Evolutionary conservation across 1,139 yeast genomes (phyloP).

Genomic region (Saccharomyces hybrid): DNA sequence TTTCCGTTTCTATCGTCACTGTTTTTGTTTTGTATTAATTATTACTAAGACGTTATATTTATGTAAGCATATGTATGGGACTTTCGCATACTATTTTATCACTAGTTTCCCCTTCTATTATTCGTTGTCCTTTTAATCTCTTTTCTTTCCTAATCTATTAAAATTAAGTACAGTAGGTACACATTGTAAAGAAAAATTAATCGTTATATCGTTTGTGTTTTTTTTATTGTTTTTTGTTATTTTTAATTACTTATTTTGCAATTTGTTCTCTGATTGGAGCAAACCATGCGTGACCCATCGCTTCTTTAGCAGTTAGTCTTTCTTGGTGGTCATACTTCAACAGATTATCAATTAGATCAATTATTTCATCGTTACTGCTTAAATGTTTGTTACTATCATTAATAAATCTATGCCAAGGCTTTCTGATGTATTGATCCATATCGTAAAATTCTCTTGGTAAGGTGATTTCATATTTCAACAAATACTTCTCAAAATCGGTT

Average conservation of each 20-base stretch:
- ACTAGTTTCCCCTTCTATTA: not conserved
- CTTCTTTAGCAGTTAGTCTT: slow-evolving; percentile 89
- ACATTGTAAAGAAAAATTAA: not conserved
- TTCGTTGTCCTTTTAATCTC: not conserved
- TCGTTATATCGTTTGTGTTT: slow-evolving; percentile 12
- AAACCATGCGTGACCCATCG: slow-evolving; percentile 72
- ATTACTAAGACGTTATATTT: not conserved
- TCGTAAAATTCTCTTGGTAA: slow-evolving; percentile 80
- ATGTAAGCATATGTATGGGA: not conserved
- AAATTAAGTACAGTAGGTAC: slow-evolving; percentile 2
- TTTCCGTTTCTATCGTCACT: not conserved
- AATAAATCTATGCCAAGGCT: slow-evolving; percentile 82
- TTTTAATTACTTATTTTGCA: not conserved
- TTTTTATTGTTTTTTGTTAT: not conserved
- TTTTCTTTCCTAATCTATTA: slow-evolving; percentile 9
- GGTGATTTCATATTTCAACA: slow-evolving; percentile 66
- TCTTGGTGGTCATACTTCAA: slow-evolving; percentile 91
- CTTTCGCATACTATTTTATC: not conserved
- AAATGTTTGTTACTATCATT: slow-evolving; percentile 66
- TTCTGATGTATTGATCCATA: slow-evolving; percentile 69
- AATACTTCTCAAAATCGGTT: slow-evolving; percentile 65
- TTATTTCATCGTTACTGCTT: slow-evolving; percentile 54
- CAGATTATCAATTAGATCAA: slow-evolving; percentile 77
- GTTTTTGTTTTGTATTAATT: not conserved
- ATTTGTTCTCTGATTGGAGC: slow-evolving; percentile 25